Conservation (phyloP, 164 flowering plant species). For the Magnolia officinalis region DNA sequence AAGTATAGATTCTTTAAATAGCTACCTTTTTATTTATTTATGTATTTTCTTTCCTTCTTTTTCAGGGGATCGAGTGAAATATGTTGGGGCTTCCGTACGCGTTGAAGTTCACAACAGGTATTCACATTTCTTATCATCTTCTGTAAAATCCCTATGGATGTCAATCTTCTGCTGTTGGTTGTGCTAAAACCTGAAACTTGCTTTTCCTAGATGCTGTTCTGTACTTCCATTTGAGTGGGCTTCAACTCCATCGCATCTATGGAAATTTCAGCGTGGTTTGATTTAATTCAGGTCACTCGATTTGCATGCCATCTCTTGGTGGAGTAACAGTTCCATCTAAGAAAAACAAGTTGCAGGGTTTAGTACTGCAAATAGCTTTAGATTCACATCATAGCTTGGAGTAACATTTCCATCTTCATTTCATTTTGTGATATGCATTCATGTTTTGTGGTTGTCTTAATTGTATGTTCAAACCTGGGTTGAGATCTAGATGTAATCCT, state of each 20-base stretch:
- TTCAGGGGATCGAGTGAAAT: constrained; percentile 83
- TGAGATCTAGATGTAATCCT: too few relatives aligned
- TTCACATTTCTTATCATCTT: neutral
- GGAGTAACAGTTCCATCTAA: neutral
- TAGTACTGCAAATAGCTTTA: neutral
- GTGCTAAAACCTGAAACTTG: neutral
- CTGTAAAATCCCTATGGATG: neutral
- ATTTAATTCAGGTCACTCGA: neutral
- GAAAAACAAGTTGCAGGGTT: neutral
- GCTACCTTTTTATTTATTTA: neutral
- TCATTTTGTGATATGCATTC: neutral
- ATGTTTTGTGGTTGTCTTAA: neutral
- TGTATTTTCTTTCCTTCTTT: constrained; percentile 2
- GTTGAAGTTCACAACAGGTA: constrained; percentile 69
- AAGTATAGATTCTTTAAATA: too few relatives aligned
- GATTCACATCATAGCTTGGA: neutral
- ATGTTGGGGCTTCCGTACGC: constrained; percentile 53
- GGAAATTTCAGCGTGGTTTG: neutral
- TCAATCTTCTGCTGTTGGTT: neutral
- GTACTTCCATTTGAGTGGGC: neutral
- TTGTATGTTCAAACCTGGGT: too few relatives aligned
- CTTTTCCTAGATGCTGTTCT: neutral
- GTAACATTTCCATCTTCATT: neutral
- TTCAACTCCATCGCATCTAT: neutral
- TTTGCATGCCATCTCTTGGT: neutral